Evolutionary conservation across 1,284 basidiomycete genomes (phyloP).

Genomic region (Cerioporus squamosus): DNA sequence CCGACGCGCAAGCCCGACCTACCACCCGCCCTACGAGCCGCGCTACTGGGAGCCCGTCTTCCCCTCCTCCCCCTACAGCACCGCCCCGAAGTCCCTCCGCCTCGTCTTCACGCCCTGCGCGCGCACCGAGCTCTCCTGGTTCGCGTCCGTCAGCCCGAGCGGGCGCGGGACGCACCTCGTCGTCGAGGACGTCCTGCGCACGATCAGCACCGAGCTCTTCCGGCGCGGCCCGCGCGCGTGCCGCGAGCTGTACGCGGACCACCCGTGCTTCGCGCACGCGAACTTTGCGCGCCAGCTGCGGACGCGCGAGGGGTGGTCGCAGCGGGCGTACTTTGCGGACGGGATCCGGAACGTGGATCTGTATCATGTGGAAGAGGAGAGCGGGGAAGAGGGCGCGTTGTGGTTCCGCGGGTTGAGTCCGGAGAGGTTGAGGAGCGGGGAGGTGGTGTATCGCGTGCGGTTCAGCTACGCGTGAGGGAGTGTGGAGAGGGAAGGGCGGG

Average conservation of each 20-base stretch:
- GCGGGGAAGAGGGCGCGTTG: not conserved
- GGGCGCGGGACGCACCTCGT: not conserved
- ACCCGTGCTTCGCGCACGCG: constrained; percentile 2
- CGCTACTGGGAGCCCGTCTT: constrained; percentile 7
- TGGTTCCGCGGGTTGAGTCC: constrained; percentile 1
- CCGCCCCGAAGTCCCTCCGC: not conserved
- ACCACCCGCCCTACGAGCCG: not conserved
- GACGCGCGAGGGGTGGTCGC: not conserved
- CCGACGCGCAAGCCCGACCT: constrained; percentile 1
- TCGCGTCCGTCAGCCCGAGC: not conserved
- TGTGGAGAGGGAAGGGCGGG: no score
- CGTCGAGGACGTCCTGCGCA: constrained; percentile 5
- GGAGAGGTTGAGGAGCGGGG: constrained; percentile 4
- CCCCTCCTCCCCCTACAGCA: not conserved
- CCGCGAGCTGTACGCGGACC: constrained; percentile 4
- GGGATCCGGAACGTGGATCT: constrained; percentile 9
- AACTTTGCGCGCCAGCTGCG: not conserved
- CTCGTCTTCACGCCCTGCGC: constrained; percentile 6
- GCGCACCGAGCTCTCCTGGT: constrained; percentile 8
- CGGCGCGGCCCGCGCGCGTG: constrained; percentile 1
- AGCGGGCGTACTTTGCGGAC: not conserved
- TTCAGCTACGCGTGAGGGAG: constrained; percentile 3
- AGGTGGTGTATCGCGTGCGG: constrained; percentile 6
- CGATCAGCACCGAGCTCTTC: constrained; percentile 6
- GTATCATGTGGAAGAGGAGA: constrained; percentile 10